Percentiles rank a stretch among this genome's conserved stretches.
Evolutionary conservation across 2,329 filamentous ascomycete species (phyloP).

Genomic region (Nemania sp.): DNA sequence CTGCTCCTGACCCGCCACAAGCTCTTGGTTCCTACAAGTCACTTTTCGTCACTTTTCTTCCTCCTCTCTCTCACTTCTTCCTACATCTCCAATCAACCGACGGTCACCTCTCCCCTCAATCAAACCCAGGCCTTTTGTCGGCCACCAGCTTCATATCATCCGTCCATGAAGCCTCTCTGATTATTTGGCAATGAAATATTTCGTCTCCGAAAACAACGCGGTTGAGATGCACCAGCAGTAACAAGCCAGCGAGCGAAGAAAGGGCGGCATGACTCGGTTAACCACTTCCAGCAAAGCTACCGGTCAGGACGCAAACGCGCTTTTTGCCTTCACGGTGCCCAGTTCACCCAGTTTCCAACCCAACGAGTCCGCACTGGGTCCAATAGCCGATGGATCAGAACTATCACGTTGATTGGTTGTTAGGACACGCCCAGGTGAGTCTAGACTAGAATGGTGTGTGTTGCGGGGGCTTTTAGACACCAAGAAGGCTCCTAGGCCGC

Average conservation of each 20-base stretch:
- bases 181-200: not conserved
- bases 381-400: constrained; percentile 38
- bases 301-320: constrained; percentile 16
- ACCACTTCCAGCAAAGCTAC: constrained; percentile 37
- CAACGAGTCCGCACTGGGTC: constrained; percentile 44
- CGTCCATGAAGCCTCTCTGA: not conserved
- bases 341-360: constrained; percentile 20
- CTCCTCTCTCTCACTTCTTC: constrained; percentile 21
- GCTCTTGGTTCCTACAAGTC: constrained; percentile 48
- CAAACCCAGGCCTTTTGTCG: constrained; percentile 4
- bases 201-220: not conserved
- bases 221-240: constrained; percentile 17
- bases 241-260: constrained; percentile 5
- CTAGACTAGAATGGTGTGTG: constrained; percentile 40
- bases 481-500: constrained; percentile 39
- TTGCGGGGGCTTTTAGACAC: constrained; percentile 47
- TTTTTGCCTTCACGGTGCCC: constrained; percentile 33
- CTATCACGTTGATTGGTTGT: constrained; percentile 39
- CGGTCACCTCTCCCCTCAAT: constrained; percentile 20
- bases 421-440: constrained; percentile 22
- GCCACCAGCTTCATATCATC: not conserved
- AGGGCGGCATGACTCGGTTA: constrained; percentile 47
- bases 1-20: constrained; percentile 44
- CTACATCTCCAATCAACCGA: constrained; percentile 12
- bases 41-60: constrained; percentile 49